Percentiles rank a stretch among this genome's conserved stretches.
Evolutionary conservation across 2,329 filamentous ascomycete genomes (phyloP).

Genomic region (Hysterium pulicare): DNA sequence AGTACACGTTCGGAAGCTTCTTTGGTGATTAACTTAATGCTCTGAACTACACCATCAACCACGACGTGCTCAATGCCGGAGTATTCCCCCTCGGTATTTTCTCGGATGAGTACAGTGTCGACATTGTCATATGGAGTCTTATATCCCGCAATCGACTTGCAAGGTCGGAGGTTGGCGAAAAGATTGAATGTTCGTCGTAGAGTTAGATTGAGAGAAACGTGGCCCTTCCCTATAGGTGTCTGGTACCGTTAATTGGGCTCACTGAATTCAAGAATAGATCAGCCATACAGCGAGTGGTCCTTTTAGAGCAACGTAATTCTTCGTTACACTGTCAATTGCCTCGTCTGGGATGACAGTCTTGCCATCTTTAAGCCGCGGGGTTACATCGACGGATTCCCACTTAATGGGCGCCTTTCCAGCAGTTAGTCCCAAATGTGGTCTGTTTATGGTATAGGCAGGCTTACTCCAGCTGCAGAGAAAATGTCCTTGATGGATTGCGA

Average conservation of each 20-base stretch:
- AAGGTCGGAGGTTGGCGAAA: conserved; percentile 97
- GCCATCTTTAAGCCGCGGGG: conserved; percentile 87
- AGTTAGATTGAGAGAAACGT: conserved; percentile 97
- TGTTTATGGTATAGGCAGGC: conserved; percentile 24
- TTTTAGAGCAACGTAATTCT: conserved; percentile 97
- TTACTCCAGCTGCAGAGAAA: conserved; percentile 88
- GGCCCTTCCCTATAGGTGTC: conserved; percentile 96
- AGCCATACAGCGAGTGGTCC: conserved; percentile 83
- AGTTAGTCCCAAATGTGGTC: conserved; percentile 3
- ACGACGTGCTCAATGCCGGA: conserved; percentile 98
- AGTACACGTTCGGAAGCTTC: conserved; percentile 94
- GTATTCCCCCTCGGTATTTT: conserved; percentile 99
- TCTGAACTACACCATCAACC: conserved; percentile 96
- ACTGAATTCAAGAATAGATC: conserved; percentile 5
- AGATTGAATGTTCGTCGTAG: conserved; percentile 99
- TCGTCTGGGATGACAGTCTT: conserved; percentile 92
- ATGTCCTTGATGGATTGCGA: conserved; percentile 98
- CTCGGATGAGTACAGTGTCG: conserved; percentile 94
- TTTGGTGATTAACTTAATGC: conserved; percentile 98
- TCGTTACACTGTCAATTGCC: conserved; percentile 88
- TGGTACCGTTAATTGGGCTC: conserved; percentile 38
- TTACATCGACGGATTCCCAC: conserved; percentile 97
- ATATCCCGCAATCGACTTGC: conserved; percentile 93
- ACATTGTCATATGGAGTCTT: conserved; percentile 98
- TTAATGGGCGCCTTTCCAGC: conserved; percentile 72